Base-by-base conservation (phyloP, 345 rosid genomes). In the Salix dunnii region DNA sequence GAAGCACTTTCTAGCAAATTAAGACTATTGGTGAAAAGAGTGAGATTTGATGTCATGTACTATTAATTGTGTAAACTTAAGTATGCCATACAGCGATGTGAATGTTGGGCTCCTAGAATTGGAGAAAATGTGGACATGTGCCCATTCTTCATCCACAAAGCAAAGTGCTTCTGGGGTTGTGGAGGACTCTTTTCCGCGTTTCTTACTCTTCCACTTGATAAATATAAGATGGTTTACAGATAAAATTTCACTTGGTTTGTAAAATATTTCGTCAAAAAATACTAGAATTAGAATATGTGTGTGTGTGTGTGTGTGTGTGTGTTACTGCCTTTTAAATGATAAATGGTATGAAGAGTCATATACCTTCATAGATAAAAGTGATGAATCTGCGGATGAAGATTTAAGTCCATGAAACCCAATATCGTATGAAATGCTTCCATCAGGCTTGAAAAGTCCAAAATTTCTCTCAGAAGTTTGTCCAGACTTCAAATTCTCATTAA, bases 401-500 rank as follows among this genome's bases (percentile, higher is more conserved):
- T 85, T 84, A 46, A 96, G 94, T 43, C 91, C 95, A 11, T 82
- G 84, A 80, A 83, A 96, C 60, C 99, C 99, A 64, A 96, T 82
- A 78, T 96, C 90, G 71, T 96, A 96, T 1, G 97, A 78, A 77
- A 91, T 90, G 84, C 88, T 94, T 73, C 99, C 99, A 71, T 96
- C 94, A 40, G 98, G 86, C 86, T 96, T 96, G 79, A 85, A 96
- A 74, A 96, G 90, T 74, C 99, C 99, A 80, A 77, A 96, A 78
- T 96, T 88, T 78, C 87, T 89, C 90, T 96, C 99, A 55, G 99
- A 96, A 66, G 97, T 90, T 11, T 92, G 83, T 14, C 97, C 99
- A 3, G 94, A 77, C 82, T 96, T 96, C 75, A 38, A 66, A 82
- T 96, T 33, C 85, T 96, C 99, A 46, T 96, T 96, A 79, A 96